Evolutionary conservation across 2,329 filamentous ascomycete genomes (phyloP).

Genomic region (Calonectria hawksworthii): DNA sequence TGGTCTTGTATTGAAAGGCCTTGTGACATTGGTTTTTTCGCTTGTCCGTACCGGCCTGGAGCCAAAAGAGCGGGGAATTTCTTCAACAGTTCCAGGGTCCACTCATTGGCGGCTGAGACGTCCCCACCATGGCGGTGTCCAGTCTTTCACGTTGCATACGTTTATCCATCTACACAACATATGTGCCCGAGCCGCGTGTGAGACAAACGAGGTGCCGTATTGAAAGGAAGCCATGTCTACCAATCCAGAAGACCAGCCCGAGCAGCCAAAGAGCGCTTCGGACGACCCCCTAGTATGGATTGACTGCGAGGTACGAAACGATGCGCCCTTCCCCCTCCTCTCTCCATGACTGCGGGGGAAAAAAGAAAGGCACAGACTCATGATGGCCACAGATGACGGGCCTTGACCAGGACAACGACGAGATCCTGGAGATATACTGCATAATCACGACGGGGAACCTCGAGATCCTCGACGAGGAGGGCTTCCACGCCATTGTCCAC

Average conservation of each 20-base stretch:
- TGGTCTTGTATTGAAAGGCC: not conserved
- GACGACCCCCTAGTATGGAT: constrained; percentile 86
- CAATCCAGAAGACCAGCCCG: constrained; percentile 28
- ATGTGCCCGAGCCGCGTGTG: not conserved
- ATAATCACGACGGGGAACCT: constrained; percentile 89
- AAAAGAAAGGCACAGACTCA: constrained; percentile 19
- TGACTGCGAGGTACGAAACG: constrained; percentile 70
- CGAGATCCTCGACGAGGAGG: constrained; percentile 79
- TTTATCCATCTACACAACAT: constrained; percentile 12
- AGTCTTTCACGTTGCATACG: not conserved
- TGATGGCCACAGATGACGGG: constrained; percentile 79
- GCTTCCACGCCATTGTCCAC: constrained; percentile 86
- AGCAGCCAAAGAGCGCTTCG: constrained; percentile 44
- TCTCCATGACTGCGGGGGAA: not conserved
- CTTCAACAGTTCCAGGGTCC: constrained; percentile 2
- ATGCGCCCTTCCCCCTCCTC: not conserved
- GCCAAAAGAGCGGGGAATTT: constrained; percentile 6
- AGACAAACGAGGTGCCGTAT: not conserved
- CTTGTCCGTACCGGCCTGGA: not conserved
- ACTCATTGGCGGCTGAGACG: not conserved
- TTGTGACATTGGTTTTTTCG: not conserved
- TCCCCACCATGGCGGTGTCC: not conserved
- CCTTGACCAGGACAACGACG: constrained; percentile 79
- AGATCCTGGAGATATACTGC: constrained; percentile 93
- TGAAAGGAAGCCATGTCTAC: constrained; percentile 31